Base-by-base conservation (phyloP, 2,329 filamentous ascomycete genomes). In the Botrytis squamosa region DNA sequence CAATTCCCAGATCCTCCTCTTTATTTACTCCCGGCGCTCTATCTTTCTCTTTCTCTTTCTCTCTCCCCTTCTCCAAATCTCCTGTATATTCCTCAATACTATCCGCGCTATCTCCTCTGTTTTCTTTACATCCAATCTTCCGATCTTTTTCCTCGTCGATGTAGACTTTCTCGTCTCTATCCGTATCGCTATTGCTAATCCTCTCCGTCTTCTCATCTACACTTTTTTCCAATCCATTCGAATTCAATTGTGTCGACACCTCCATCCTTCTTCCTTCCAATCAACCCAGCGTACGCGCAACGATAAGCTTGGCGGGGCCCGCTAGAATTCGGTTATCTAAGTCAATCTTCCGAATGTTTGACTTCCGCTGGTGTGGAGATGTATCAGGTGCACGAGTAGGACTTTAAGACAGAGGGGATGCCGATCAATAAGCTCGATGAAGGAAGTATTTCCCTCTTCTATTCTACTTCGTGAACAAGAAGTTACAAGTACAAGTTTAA, bases 251-350 rank as follows among this genome's bases (percentile, higher is more conserved):
- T 42, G 62, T 64, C 40, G 38, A 55, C 12, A 22, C 36, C 36
- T 52, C 36, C 36, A 55, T 68, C 36, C 12, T 64, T n/a, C 60
- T 29, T 40, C n/a, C 16, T 46, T 22, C 42, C 8, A 33, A 46
- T 33, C 62, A 22, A 22, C 60, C 36, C 25, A 62, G 60, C 7
- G 18, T 38, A 57, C 65, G 65, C 65, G 49, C 36, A 29, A 55
- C 18, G 36, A 68, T 29, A 68, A 57, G 46, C 65, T 68, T 68
- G 65, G 65, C 65, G 65, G 46, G 64, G 65, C 8, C 33, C 65
- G 14, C 36, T 22, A 52, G 29, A 57, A 18, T 38, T 57, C 46
- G 65, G 46, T 29, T 57, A 68, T 52, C 64, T 67, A 67, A 55
- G 22, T 40, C 25, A 40, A 62, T 40, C 36, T 38, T 62, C 22